Evolutionary conservation across 202 grass and related monocot species (phyloP), one percentile per base, ranked within the genome.

Genomic region (Schoenoplectus tabernaemontani): DNA sequence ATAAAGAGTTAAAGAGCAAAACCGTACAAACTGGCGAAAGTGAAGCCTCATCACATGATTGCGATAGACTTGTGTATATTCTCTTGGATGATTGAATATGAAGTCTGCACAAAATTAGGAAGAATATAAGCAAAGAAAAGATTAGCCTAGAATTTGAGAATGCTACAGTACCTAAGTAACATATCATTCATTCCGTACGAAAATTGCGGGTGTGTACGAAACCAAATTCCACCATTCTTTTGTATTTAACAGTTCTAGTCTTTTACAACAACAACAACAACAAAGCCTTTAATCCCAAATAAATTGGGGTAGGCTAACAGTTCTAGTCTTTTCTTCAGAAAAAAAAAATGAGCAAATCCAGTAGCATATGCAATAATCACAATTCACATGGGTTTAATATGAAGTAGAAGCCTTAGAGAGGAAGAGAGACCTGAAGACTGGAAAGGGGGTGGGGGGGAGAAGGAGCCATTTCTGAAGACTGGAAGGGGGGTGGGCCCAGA

Each of bases 41-140:
- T 19, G 36, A 50, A 59, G 76, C 66, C 28, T 61, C 32, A 83
- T 87, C 82, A 92, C 91, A 84, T 80, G 89, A 90, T 69, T 90
- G 89, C 42, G 84, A 88, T 65, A 84, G 88, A 72, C 89, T 87
- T 78, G 90, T 54, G 11, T 42, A 75, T 59, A 82, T 69, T 54
- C 85, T 79, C 46, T 84, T 82, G 47, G 61, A 83, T 59, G 87
- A 53, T 85, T 83, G 72, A 82, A 62, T 77, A 56, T 81, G 77
- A 85, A 89, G 1, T 73, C 91, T 97, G 91, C 38, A 79, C 46
- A 56, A 70, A 19, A 86, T 19, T 81, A 54, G 78, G 46, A 4
- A 42, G 1, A 16, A 17, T 2, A 53, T 65, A 63, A 37, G 2
- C 2, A 41, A 17, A 39, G 12, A 51, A 13, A n/a, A 16, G 36